phyloP scores from a whole-genome alignment of 805 yeast genomes.

The Zygoascus bituminiphila region DNA sequence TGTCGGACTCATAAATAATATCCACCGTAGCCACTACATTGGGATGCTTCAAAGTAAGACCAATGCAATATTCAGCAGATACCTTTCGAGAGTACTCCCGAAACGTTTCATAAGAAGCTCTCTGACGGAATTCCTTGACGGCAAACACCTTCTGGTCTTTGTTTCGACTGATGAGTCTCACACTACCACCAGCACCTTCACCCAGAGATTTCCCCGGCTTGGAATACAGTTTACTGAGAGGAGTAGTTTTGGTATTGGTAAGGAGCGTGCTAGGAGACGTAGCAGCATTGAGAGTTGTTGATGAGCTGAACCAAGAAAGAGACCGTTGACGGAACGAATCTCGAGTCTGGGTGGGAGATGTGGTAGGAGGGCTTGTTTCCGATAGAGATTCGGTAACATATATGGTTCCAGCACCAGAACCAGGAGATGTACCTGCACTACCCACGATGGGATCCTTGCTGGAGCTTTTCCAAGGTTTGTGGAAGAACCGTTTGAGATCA shows the following conservation, averaged over 20 bases:
- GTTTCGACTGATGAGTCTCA: conserved; percentile 59
- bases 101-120: conserved; percentile 62
- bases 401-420: not conserved
- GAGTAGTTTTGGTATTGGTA: conserved; percentile 21
- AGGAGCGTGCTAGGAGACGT: conserved; percentile 15
- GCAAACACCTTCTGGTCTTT: conserved; percentile 72
- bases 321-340: conserved; percentile 14
- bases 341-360: conserved; percentile 6
- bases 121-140: conserved; percentile 82
- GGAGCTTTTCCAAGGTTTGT: conserved; percentile 30
- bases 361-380: not conserved
- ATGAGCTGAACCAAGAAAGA: conserved; percentile 15
- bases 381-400: conserved; percentile 1
- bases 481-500: conserved; percentile 40
- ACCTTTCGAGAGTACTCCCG: conserved; percentile 88
- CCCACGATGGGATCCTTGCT: not conserved
- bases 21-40: conserved; percentile 88
- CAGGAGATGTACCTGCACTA: conserved; percentile 2
- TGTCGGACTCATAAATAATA: conserved; percentile 78
- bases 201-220: conserved; percentile 82
- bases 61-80: conserved; percentile 91
- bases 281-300: conserved; percentile 6
- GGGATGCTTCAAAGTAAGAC: conserved; percentile 81
- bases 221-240: conserved; percentile 57
- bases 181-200: conserved; percentile 94